Base-by-base conservation (phyloP, 2,329 filamentous ascomycete genomes). In the Sclerotinia borealis region DNA sequence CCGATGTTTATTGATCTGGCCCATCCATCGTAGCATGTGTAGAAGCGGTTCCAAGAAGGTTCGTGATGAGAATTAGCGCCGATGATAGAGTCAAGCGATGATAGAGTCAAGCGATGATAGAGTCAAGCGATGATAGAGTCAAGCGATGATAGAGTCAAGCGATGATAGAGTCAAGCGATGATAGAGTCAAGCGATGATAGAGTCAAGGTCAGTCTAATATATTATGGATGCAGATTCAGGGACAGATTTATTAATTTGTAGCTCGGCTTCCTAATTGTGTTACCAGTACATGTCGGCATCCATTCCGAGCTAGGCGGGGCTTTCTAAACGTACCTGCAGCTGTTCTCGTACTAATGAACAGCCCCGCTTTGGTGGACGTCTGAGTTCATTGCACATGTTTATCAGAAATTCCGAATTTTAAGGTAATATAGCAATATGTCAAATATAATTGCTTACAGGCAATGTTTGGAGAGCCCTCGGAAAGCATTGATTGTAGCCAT, bases 221-320 rank as follows among this genome's bases (percentile, higher is more conserved):
- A 1, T 15, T 55, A 29, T 31, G 17, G 51, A 27, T 3, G 27
- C 25, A 55, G 2, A 4, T 4, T 29, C 25, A 29, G 25, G 36
- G 5, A 9, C 51, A 55, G 1, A 55, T 29, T 25, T 29, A 22
- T 52, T 25, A 29, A 29, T n/a, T 17, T 36, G 49, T 49, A 61
- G 27, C 39, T 61, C 59, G 59, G 48, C 39, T 47, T 54, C 49
- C 49, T 45, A 17, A 54, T 54, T 61, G 27, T 37, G 48, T 47
- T 45, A 17, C 37, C 7, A 37, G 8, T 27, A 41, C 25, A 27
- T 45, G 8, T 25, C 27, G 59, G 49, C 17, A 27, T 27, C n/a
- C 17, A 15, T 19, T 47, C 59, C 37, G 39, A 19, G 37, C 7
- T 37, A 36, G 15, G n/a, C 6, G 48, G 37, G 15, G n/a, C 29